A percentile compares a stretch with the other conserved stretches of the same genome.
These are phyloP conservation scores for Suillus spraguei DNA, from an alignment of 768 basidiomycete genomes.

Conservation along the genomic window DNA sequence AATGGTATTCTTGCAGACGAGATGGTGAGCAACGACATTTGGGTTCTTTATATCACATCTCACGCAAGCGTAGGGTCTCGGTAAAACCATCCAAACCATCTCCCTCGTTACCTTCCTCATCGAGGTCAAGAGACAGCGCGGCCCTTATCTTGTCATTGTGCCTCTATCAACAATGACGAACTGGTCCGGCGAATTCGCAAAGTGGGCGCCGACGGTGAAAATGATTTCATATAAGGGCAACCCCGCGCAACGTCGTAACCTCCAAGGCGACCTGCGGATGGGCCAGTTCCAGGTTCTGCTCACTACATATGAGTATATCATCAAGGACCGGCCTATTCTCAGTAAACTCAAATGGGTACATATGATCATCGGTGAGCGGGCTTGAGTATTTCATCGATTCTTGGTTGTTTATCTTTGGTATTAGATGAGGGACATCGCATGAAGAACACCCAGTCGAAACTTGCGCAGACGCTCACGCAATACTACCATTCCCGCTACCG, in stretches of 20 bases:
- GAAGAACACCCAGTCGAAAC: slow-evolving; percentile 94
- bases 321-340: slow-evolving; percentile 90
- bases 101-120: slow-evolving; percentile 95
- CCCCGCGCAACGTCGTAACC: slow-evolving; percentile 74
- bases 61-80: slow-evolving; percentile 68
- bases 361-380: slow-evolving; percentile 85
- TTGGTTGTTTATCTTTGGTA: slow-evolving; percentile 10
- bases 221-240: slow-evolving; percentile 91
- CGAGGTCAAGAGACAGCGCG: slow-evolving; percentile 86
- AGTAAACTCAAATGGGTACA: slow-evolving; percentile 95
- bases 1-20: slow-evolving; percentile 96
- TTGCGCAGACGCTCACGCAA: slow-evolving; percentile 86
- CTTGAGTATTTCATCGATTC: background rate
- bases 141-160: slow-evolving; percentile 94
- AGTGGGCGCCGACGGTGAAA: slow-evolving; percentile 88
- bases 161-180: slow-evolving; percentile 97
- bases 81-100: slow-evolving; percentile 94
- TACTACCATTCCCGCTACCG: slow-evolving; percentile 93
- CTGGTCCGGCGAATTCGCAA: slow-evolving; percentile 96
- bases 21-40: slow-evolving; percentile 57
- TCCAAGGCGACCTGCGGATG: slow-evolving; percentile 76
- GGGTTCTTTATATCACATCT: slow-evolving; percentile 15
- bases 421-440: slow-evolving; percentile 95
- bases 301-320: slow-evolving; percentile 97
- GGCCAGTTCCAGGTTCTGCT: slow-evolving; percentile 90